A percentile compares a stretch with the other conserved stretches of the same genome.
phyloP scores from a whole-genome alignment of 2,329 filamentous ascomycete species.

The Byssochlamys sp. region DNA sequence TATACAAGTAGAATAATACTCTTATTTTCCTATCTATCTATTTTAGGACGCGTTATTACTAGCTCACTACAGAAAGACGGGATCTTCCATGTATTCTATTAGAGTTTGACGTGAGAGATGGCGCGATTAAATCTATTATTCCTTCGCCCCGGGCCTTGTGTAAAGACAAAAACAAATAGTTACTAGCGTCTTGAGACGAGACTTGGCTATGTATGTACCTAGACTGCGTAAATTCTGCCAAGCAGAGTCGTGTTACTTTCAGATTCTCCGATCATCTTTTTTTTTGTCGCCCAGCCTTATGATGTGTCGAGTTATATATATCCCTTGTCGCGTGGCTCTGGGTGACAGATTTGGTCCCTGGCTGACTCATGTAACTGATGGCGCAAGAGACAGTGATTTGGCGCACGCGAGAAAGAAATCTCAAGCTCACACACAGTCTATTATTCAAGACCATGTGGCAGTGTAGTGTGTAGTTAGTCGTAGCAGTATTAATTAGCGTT shows the following conservation, averaged over 20 bases:
- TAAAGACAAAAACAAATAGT: not conserved
- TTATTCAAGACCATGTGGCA: not conserved
- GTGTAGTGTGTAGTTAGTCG: conserved; percentile 18
- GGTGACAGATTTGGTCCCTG: not conserved
- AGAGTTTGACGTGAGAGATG: not conserved
- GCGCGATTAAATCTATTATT: not conserved
- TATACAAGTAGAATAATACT: too few relatives aligned
- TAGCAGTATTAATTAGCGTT: conserved; percentile 11
- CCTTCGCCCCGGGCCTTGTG: not conserved
- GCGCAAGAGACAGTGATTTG: not conserved
- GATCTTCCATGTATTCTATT: not conserved
- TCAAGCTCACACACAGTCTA: not conserved
- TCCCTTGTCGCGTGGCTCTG: not conserved
- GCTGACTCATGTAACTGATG: not conserved
- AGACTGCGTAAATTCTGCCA: too few relatives aligned
- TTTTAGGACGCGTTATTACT: not conserved
- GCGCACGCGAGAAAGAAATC: not conserved
- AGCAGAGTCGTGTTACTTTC: not conserved
- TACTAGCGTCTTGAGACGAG: not conserved
- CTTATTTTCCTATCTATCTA: too few relatives aligned
- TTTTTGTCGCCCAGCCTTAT: not conserved
- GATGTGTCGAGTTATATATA: not conserved
- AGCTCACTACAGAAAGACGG: not conserved
- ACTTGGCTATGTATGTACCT: not conserved
- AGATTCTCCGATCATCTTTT: not conserved